These are phyloP conservation scores for Pseudomassariella vexata DNA, from an alignment of 2,329 filamentous ascomycete genomes.

Conservation along the genomic window DNA sequence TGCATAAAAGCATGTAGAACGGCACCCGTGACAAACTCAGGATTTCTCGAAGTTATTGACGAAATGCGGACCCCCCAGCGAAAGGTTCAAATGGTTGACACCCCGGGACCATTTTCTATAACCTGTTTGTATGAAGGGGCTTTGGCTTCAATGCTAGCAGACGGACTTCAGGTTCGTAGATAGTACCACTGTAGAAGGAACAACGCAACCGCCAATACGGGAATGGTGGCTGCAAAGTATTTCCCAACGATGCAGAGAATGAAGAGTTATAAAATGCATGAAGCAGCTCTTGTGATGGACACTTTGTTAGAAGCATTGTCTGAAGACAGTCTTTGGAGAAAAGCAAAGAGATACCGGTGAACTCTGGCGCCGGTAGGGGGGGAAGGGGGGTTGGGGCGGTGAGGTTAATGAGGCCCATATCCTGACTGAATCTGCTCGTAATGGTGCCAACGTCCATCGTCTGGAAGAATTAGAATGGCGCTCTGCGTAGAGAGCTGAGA, in stretches of 20 bases:
- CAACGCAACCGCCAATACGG: slow-evolving; percentile 14
- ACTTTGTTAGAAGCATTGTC: neutral
- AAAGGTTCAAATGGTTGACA: slow-evolving; percentile 14
- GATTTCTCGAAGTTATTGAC: slow-evolving; percentile 2
- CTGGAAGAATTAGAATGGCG: slow-evolving; percentile 3
- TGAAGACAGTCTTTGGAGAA: too few relatives aligned
- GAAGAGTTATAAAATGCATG: neutral
- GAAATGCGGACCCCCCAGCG: slow-evolving; percentile 8
- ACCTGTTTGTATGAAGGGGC: slow-evolving; percentile 25
- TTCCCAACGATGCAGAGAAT: slow-evolving; percentile 6
- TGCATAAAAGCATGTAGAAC: slow-evolving; percentile 24
- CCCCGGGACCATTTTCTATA: slow-evolving; percentile 12
- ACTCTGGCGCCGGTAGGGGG: too few relatives aligned
- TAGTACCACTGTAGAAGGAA: slow-evolving; percentile 25
- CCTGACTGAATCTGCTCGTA: slow-evolving; percentile 5
- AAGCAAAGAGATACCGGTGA: too few relatives aligned
- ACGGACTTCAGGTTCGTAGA: slow-evolving; percentile 26
- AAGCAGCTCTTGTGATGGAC: neutral
- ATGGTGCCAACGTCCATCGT: slow-evolving; percentile 2
- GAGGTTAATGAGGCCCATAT: slow-evolving; percentile 6
- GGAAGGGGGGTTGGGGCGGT: too few relatives aligned
- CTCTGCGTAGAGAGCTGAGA: neutral
- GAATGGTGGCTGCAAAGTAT: slow-evolving; percentile 20
- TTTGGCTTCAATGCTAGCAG: slow-evolving; percentile 26
- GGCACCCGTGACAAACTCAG: slow-evolving; percentile 20